A percentile compares a stretch with the other conserved stretches of the same genome.
These are phyloP conservation scores for Tieghemostelium lacteum DNA, from an alignment of 78 protist species.

Conservation along the genomic window DNA sequence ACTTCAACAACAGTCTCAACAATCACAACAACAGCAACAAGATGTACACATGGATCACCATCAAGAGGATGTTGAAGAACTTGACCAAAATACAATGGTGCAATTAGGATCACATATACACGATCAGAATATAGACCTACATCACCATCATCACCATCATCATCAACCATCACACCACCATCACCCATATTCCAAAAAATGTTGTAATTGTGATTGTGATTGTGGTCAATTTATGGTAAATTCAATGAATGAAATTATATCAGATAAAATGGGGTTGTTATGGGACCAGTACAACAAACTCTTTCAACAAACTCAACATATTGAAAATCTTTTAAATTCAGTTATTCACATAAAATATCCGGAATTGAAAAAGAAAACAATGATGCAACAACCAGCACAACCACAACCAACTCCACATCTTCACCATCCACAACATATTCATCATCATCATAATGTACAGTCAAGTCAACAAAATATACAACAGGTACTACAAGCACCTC, in stretches of 20 bases:
- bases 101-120: background rate
- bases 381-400: background rate
- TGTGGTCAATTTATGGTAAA: constrained; percentile 61
- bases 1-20: background rate
- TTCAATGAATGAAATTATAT: constrained; percentile 13
- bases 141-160: constrained; percentile 26
- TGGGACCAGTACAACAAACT: constrained; percentile 28
- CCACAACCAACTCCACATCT: background rate
- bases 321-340: constrained; percentile 41
- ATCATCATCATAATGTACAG: constrained; percentile 11
- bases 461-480: background rate
- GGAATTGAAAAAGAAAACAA: constrained; percentile 50
- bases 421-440: background rate
- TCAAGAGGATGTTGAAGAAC: background rate
- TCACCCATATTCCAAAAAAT: constrained; percentile 2
- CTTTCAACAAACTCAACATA: constrained; percentile 10
- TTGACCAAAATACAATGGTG: background rate
- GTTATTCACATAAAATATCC: constrained; percentile 46
- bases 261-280: constrained; percentile 32
- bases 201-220: constrained; percentile 75
- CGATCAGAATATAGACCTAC: background rate
- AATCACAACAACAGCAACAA: background rate
- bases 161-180: background rate
- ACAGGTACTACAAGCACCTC: constrained; percentile 5
- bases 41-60: background rate